These are phyloP conservation scores for Auricularia sp. DNA, from an alignment of 768 basidiomycete genomes.

Conservation along the genomic window DNA sequence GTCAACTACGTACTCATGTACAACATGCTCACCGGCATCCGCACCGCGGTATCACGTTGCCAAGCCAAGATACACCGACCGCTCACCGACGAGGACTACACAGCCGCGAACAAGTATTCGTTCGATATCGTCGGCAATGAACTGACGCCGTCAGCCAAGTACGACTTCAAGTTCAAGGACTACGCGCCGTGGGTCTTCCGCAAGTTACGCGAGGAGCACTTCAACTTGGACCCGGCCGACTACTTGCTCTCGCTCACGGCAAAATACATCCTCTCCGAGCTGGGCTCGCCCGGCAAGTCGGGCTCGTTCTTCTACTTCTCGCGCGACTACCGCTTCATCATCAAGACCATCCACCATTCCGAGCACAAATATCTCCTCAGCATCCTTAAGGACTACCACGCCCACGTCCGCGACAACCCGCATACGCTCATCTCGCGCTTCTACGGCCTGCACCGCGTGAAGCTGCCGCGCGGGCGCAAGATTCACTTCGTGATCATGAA, in stretches of 20 bases:
- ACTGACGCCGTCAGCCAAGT: slow-evolving; percentile 92
- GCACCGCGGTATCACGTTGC: slow-evolving; percentile 90
- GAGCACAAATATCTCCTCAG: slow-evolving; percentile 89
- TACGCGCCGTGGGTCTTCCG: slow-evolving; percentile 98
- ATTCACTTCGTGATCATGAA: slow-evolving; percentile 99
- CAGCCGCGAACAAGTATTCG: slow-evolving; percentile 84
- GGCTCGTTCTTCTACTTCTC: slow-evolving; percentile 99
- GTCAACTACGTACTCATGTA: slow-evolving; percentile 99
- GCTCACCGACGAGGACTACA: slow-evolving; percentile 78
- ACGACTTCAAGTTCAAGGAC: slow-evolving; percentile 99
- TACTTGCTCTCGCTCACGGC: slow-evolving; percentile 93
- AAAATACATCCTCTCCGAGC: slow-evolving; percentile 95
- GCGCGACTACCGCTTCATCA: slow-evolving; percentile 97
- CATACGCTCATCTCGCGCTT: slow-evolving; percentile 90
- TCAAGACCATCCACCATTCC: slow-evolving; percentile 92
- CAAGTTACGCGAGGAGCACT: slow-evolving; percentile 85
- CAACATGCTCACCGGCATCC: slow-evolving; percentile 98
- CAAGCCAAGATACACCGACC: slow-evolving; percentile 89
- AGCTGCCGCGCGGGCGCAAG: slow-evolving; percentile 84
- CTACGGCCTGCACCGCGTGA: slow-evolving; percentile 95
- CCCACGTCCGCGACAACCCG: slow-evolving; percentile 80
- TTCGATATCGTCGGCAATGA: slow-evolving; percentile 99
- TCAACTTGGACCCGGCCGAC: slow-evolving; percentile 93
- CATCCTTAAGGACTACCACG: slow-evolving; percentile 76
- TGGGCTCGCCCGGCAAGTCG: slow-evolving; percentile 96